Evolutionary conservation across 805 yeast genomes (phyloP).

Genomic region (Zygotorulaspora florentina): DNA sequence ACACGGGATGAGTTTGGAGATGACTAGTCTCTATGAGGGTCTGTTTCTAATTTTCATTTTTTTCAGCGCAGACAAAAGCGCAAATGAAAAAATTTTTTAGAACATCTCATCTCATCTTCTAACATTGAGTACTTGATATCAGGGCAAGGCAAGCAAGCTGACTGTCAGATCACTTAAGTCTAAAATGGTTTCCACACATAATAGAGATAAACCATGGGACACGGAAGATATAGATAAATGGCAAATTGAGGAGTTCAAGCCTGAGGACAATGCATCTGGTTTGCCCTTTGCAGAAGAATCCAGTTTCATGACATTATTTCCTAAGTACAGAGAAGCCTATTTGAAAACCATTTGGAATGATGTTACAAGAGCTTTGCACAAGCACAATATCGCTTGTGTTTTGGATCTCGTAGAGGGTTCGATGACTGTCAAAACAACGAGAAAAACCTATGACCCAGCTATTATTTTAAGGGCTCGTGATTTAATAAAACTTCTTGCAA

Average conservation of each 20-base stretch:
- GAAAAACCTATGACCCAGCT: slow-evolving; percentile 94
- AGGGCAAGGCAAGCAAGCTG: not conserved
- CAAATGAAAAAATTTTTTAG: slow-evolving; percentile 9
- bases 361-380: slow-evolving; percentile 73
- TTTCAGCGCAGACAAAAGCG: not conserved
- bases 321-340: slow-evolving; percentile 92
- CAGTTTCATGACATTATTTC: slow-evolving; percentile 89
- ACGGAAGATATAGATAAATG: slow-evolving; percentile 93
- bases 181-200: slow-evolving; percentile 84
- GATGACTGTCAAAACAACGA: slow-evolving; percentile 93
- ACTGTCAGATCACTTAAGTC: not conserved
- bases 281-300: slow-evolving; percentile 92
- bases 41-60: not conserved
- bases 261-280: slow-evolving; percentile 85
- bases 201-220: slow-evolving; percentile 97
- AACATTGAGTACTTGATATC: too few species aligned
- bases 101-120: slow-evolving; percentile 3
- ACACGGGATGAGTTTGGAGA: slow-evolving; percentile 1
- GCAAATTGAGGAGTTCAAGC: slow-evolving; percentile 81
- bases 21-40: not conserved
- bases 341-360: slow-evolving; percentile 90
- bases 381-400: slow-evolving; percentile 73
- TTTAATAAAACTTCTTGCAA: slow-evolving; percentile 83
- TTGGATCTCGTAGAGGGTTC: slow-evolving; percentile 93
- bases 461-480: slow-evolving; percentile 92